Conservation (phyloP, 1,284 basidiomycete genomes). For the Somion occarium region DNA sequence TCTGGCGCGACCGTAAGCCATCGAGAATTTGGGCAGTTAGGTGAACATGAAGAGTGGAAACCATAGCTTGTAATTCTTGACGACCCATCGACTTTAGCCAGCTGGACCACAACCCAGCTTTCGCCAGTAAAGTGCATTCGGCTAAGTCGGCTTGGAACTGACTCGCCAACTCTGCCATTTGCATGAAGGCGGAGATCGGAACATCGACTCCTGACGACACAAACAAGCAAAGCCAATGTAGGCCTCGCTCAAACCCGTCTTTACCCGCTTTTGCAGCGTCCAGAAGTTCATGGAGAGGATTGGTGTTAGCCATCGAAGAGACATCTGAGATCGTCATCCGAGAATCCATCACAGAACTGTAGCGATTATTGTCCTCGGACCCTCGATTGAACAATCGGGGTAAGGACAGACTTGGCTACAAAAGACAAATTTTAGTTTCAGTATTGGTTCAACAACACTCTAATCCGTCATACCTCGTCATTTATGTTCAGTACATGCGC, state of each 20-base stretch:
- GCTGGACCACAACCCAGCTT: slow-evolving; percentile 42
- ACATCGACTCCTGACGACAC: slow-evolving; percentile 67
- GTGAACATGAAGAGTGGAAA: slow-evolving; percentile 44
- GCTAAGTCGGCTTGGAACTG: slow-evolving; percentile 36
- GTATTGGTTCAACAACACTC: background rate
- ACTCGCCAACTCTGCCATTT: slow-evolving; percentile 39
- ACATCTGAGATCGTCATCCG: slow-evolving; percentile 25
- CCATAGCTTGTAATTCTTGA: slow-evolving; percentile 47
- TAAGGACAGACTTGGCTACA: slow-evolving; percentile 49
- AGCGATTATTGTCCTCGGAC: slow-evolving; percentile 34
- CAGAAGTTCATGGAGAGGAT: slow-evolving; percentile 55
- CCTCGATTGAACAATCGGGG: slow-evolving; percentile 56
- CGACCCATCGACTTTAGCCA: slow-evolving; percentile 55
- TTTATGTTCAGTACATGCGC: slow-evolving; percentile 31
- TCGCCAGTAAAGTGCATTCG: slow-evolving; percentile 42
- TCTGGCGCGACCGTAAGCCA: slow-evolving; percentile 24
- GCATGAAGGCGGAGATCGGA: slow-evolving; percentile 44
- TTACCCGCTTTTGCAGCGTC: slow-evolving; percentile 38
- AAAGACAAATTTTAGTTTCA: background rate
- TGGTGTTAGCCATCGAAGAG: slow-evolving; percentile 29
- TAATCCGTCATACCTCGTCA: slow-evolving; percentile 30
- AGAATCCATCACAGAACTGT: slow-evolving; percentile 32
- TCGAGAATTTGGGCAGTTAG: slow-evolving; percentile 35
- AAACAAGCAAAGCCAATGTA: slow-evolving; percentile 64
- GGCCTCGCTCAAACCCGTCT: slow-evolving; percentile 43